These are phyloP conservation scores for Cardamine resedifolia DNA, from an alignment of 345 rosid species.

Conservation along the genomic window DNA sequence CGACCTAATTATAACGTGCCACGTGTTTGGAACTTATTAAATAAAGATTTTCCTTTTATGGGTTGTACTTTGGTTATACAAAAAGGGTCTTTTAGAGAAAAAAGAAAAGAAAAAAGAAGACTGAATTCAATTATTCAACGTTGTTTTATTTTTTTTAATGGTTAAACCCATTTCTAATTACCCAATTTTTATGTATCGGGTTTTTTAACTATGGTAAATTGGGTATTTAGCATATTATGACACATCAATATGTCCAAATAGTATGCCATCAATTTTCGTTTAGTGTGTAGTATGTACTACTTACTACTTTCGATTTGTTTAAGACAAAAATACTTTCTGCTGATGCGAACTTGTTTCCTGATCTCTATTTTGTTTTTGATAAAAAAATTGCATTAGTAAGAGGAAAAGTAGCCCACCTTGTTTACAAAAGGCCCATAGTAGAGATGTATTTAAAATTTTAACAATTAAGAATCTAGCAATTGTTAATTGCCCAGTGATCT, in stretches of 20 bases:
- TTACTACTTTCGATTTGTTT: too few species aligned
- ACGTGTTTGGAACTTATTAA: not conserved
- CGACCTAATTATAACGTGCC: conserved; percentile 13
- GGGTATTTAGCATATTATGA: too few species aligned
- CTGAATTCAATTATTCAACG: too few species aligned
- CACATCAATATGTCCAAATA: too few species aligned
- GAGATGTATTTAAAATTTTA: not conserved
- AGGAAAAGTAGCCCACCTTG: not conserved
- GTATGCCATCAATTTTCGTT: too few species aligned
- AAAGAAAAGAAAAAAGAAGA: not conserved
- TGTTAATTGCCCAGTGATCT: not conserved
- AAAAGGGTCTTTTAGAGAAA: not conserved
- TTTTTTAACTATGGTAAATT: too few species aligned
- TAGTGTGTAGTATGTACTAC: too few species aligned
- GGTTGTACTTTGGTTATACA: not conserved
- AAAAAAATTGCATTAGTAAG: not conserved
- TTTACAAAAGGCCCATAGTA: too few species aligned
- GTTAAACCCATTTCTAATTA: too few species aligned
- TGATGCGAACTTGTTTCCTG: not conserved
- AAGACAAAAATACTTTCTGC: not conserved
- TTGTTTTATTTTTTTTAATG: not conserved
- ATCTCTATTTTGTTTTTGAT: not conserved
- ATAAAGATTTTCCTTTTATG: not conserved
- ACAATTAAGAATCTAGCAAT: not conserved
- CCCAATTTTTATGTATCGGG: too few species aligned